Evolutionary conservation across 2,329 filamentous ascomycete genomes (phyloP).

Genomic region (Lithohypha guttulata): DNA sequence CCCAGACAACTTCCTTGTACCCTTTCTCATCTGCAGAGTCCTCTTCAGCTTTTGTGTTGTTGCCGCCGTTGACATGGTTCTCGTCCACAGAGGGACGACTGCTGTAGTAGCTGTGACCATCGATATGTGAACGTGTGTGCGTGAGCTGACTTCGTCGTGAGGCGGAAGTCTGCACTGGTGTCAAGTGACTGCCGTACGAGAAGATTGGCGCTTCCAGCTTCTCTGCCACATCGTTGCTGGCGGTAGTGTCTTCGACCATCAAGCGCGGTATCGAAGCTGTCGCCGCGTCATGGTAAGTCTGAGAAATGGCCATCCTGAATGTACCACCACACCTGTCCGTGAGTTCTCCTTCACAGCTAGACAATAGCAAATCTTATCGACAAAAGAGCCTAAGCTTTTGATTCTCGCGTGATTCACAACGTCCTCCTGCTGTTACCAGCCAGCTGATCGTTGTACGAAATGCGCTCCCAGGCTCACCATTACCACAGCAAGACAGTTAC

Average conservation of each 20-base stretch:
- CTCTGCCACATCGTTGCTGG: background rate
- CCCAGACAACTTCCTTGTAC: conserved; percentile 56
- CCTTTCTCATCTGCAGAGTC: conserved; percentile 8
- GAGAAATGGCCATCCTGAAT: too few relatives aligned
- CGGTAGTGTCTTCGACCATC: background rate
- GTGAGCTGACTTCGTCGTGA: conserved; percentile 13
- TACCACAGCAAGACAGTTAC: too few relatives aligned
- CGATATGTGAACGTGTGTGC: conserved; percentile 18
- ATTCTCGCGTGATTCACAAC: too few relatives aligned
- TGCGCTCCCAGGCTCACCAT: too few relatives aligned
- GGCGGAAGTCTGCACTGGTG: conserved; percentile 9
- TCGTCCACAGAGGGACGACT: conserved; percentile 8
- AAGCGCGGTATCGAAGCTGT: too few relatives aligned
- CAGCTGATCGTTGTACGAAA: too few relatives aligned
- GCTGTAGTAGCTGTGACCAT: conserved; percentile 19
- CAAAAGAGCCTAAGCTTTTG: too few relatives aligned
- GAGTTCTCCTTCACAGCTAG: too few relatives aligned
- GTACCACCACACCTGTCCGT: too few relatives aligned
- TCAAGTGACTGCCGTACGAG: conserved; percentile 5
- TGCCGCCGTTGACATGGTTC: conserved; percentile 11
- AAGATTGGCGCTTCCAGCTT: background rate
- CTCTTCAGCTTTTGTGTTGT: conserved; percentile 7
- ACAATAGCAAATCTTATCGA: too few relatives aligned
- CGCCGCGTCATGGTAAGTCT: background rate
- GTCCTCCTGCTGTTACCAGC: too few relatives aligned